Base-by-base conservation (phyloP, 352 stramenopile genomes). In the Aphanomyces invadans region DNA sequence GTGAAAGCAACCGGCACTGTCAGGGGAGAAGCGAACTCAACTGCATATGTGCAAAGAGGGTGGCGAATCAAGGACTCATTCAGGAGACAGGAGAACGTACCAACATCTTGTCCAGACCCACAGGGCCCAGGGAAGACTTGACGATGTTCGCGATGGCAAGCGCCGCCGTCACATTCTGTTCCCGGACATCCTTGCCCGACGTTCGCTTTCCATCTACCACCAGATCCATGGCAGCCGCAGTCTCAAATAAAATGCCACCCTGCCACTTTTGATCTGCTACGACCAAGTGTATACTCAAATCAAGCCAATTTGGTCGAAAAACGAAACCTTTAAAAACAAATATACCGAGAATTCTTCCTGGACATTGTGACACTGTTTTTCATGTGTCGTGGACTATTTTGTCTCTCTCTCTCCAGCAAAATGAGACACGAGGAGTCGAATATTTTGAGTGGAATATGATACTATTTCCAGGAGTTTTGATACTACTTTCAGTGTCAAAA, bases 121-220 rank as follows among this genome's bases (percentile, higher is more conserved):
- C 95, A 28, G 97, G 97, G 11, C 97, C 97, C 29, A 99, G 86
- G 52, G 91, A 98, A 57, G 88, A 97, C 83, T 99, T 99, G 69
- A 99, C 97, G 76, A 99, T 99, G 83, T 99, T 99, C 55, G 97
- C 97, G 56, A 99, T 98, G 36, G 97, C 96, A 71, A 98, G 85
- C 2, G 95, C 95, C 28, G 97, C 97, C 59, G 95, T 99, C 51
- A 99, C 95, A 69, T 98, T 98, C 79, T 96, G 87, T 67, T 95
- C 92, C 44, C 92, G 87, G 70, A 98, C 89, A 69, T 98, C 92
- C 73, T 97, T 90, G 72, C 91, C 91, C 52, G 90, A 92, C 72
- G 89, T 95, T 66, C 89, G 83, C 74, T 86, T 92, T 67, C 90
- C 89, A 73, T 96, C 86, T 60, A 97, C 86, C 49, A 95, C 84